Conservation (phyloP, 768 basidiomycete genomes). For the Hydnomerulius pinastri region DNA sequence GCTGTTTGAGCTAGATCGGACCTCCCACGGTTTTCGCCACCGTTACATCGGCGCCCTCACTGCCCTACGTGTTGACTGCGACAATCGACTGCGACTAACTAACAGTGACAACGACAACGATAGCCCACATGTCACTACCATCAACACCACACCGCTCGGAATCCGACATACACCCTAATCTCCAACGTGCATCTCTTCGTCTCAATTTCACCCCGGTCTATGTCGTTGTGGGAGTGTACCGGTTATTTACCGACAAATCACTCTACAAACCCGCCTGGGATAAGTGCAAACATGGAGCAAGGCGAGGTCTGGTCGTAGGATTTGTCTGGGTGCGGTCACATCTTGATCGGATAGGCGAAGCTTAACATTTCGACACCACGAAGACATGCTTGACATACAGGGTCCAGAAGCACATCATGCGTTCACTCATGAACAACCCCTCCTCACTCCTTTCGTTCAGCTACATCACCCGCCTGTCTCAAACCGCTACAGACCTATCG, state of each 20-base stretch:
- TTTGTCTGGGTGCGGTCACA: conserved; percentile 58
- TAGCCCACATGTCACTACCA: too few species aligned
- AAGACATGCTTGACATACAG: conserved; percentile 70
- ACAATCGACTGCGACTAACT: too few species aligned
- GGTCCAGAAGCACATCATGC: conserved; percentile 69
- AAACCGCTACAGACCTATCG: conserved; percentile 30
- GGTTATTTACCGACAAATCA: conserved; percentile 71
- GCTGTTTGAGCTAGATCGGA: too few species aligned
- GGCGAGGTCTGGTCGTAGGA: conserved; percentile 70
- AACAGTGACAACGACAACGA: too few species aligned
- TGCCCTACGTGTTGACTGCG: too few species aligned
- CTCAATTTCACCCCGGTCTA: conserved; percentile 83
- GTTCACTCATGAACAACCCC: conserved; percentile 29
- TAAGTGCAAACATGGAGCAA: conserved; percentile 78
- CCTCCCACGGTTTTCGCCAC: too few species aligned
- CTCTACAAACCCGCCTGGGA: conserved; percentile 80
- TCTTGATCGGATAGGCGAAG: too few species aligned
- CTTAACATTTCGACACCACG: too few species aligned
- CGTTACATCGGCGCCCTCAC: too few species aligned
- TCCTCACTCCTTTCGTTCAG: conserved; percentile 29
- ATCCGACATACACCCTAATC: conserved; percentile 43
- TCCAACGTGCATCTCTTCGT: conserved; percentile 57
- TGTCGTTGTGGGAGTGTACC: conserved; percentile 80
- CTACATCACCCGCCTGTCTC: conserved; percentile 27
- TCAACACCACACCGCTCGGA: background rate